These are phyloP conservation scores for Dryadomyces quercivorus DNA, from an alignment of 2,329 filamentous ascomycete genomes.

Conservation along the genomic window DNA sequence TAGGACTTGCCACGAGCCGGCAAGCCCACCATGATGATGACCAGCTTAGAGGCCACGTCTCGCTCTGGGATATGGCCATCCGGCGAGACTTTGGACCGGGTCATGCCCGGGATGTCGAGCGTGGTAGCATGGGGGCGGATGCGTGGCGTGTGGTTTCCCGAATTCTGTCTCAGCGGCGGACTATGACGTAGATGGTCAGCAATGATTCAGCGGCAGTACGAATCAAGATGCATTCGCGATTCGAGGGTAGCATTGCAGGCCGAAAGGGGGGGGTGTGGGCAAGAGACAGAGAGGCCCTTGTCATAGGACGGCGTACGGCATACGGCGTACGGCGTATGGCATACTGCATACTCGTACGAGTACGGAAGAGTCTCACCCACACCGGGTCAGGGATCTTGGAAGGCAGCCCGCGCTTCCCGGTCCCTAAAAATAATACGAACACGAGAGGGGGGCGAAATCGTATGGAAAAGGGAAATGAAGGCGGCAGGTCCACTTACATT, in stretches of 20 bases:
- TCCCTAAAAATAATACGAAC: background rate
- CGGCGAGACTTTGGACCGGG: slow-evolving; percentile 86
- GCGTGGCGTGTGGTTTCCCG: slow-evolving; percentile 64
- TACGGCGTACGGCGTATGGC: background rate
- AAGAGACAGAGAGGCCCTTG: too few species aligned
- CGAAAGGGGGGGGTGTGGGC: background rate
- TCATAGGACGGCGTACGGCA: background rate
- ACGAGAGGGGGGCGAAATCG: slow-evolving; percentile 6
- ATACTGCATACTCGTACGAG: background rate
- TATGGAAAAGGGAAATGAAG: slow-evolving; percentile 6
- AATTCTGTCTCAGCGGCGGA: slow-evolving; percentile 58
- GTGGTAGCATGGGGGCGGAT: slow-evolving; percentile 79
- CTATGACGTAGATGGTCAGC: slow-evolving; percentile 27
- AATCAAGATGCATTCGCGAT: background rate
- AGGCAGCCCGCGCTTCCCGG: background rate
- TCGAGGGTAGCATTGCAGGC: background rate
- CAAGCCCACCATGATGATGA: slow-evolving; percentile 96
- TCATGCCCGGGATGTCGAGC: slow-evolving; percentile 92
- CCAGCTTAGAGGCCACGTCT: slow-evolving; percentile 90
- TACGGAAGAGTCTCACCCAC: background rate
- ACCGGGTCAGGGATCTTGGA: background rate
- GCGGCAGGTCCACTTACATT: slow-evolving; percentile 33
- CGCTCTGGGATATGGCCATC: slow-evolving; percentile 88
- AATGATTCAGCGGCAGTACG: background rate
- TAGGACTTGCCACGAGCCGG: slow-evolving; percentile 96